phyloP scores from a whole-genome alignment of 177 flowering plant species.

The Telopea speciosissima region DNA sequence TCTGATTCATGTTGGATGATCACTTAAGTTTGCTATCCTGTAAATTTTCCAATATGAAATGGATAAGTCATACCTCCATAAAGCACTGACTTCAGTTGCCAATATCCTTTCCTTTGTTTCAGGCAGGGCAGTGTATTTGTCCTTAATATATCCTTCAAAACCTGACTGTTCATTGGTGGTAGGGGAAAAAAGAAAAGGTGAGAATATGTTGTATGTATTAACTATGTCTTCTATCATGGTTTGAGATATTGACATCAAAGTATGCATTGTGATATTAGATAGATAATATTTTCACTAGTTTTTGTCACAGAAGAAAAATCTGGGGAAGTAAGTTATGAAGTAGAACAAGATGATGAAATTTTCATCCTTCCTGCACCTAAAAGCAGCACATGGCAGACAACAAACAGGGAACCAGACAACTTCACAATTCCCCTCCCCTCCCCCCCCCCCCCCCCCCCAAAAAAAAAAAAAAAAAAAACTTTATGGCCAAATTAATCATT shows the following conservation, averaged over 20 bases:
- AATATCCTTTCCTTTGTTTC: slow-evolving; percentile 91
- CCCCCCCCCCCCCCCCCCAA: no score
- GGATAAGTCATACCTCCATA: slow-evolving; percentile 64
- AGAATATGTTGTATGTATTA: not conserved
- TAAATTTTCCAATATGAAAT: not conserved
- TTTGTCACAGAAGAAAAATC: not conserved
- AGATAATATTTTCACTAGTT: not conserved
- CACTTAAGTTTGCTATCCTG: not conserved
- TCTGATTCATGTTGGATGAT: not conserved
- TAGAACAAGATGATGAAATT: no score
- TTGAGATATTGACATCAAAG: not conserved
- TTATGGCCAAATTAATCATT: no score
- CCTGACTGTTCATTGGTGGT: slow-evolving; percentile 58
- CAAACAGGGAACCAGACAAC: no score
- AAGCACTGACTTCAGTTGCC: slow-evolving; percentile 87
- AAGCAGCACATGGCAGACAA: no score
- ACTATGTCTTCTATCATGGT: not conserved
- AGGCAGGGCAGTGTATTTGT: slow-evolving; percentile 73
- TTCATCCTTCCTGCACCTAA: no score
- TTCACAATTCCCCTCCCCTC: no score
- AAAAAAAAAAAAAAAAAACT: no score
- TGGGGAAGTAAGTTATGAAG: no score
- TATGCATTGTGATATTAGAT: not conserved
- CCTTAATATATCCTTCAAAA: slow-evolving; percentile 90
- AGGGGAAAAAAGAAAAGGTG: not conserved